phyloP scores from a whole-genome alignment of 73 alveolate genomes.

The Paramecium primaurelia region DNA sequence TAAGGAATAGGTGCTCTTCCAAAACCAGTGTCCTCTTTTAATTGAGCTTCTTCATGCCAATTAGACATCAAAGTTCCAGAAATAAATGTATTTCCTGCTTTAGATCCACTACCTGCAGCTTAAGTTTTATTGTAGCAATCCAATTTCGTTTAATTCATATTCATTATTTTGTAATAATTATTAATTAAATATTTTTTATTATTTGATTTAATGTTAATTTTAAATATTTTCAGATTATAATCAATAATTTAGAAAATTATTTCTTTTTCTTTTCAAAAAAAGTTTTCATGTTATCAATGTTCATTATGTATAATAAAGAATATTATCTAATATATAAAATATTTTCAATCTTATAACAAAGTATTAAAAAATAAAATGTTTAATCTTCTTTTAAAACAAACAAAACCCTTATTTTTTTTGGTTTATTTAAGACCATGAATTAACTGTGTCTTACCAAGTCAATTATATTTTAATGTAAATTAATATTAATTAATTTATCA shows the following conservation, averaged over 20 bases:
- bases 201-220: not conserved
- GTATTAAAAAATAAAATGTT: not conserved
- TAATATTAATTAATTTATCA: not conserved
- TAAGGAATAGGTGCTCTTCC: conserved; percentile 67
- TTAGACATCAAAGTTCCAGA: conserved; percentile 85
- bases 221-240: not conserved
- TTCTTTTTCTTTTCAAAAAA: not conserved
- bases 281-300: not conserved
- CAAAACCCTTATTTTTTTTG: not conserved
- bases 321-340: no score
- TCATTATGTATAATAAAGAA: not conserved
- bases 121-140: conserved; percentile 72
- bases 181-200: not conserved
- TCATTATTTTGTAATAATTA: conserved; percentile 35
- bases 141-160: conserved; percentile 63
- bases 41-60: conserved; percentile 90
- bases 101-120: conserved; percentile 54
- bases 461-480: not conserved
- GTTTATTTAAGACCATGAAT: not conserved
- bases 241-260: not conserved
- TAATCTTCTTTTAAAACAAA: not conserved
- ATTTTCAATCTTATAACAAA: not conserved
- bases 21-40: conserved; percentile 84
- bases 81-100: not conserved
- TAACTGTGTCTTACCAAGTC: not conserved